A percentile compares a stretch with the other conserved stretches of the same genome.
Evolutionary conservation across 1,284 basidiomycete species (phyloP).

Genomic region (Athelia psychrophila): DNA sequence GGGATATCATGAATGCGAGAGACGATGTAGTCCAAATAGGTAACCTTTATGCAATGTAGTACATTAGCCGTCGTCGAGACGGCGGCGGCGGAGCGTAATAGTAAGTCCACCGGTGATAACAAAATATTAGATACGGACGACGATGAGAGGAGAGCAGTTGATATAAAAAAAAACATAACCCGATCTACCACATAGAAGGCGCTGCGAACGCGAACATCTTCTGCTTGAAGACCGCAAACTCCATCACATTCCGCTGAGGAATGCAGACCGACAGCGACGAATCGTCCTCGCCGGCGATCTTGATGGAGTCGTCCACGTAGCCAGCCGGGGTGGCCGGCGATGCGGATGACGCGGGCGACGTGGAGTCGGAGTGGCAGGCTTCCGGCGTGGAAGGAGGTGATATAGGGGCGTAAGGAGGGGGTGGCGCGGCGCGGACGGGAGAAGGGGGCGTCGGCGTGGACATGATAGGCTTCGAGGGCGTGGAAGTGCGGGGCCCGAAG

Average conservation of each 20-base stretch:
- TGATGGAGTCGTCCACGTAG: constrained; percentile 41
- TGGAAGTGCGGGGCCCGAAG: constrained; percentile 42
- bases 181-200: constrained; percentile 37
- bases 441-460: constrained; percentile 17
- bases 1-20: too few species aligned
- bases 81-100: too few species aligned
- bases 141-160: constrained; percentile 16
- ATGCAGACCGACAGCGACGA: constrained; percentile 32
- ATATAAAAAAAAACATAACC: constrained; percentile 10
- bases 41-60: too few species aligned
- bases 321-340: constrained; percentile 53
- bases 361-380: constrained; percentile 43
- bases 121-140: background rate
- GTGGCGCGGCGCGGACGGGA: constrained; percentile 18
- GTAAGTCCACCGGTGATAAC: too few species aligned
- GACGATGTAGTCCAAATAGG: too few species aligned
- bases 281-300: constrained; percentile 40
- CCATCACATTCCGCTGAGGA: constrained; percentile 28
- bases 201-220: constrained; percentile 37
- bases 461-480: constrained; percentile 33
- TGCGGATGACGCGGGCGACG: constrained; percentile 52
- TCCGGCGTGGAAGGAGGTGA: constrained; percentile 41
- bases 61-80: too few species aligned
- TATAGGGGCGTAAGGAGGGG: constrained; percentile 32
- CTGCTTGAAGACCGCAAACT: constrained; percentile 27